phyloP scores from a whole-genome alignment of 2,329 filamentous ascomycete genomes.

The Botrytis aclada region DNA sequence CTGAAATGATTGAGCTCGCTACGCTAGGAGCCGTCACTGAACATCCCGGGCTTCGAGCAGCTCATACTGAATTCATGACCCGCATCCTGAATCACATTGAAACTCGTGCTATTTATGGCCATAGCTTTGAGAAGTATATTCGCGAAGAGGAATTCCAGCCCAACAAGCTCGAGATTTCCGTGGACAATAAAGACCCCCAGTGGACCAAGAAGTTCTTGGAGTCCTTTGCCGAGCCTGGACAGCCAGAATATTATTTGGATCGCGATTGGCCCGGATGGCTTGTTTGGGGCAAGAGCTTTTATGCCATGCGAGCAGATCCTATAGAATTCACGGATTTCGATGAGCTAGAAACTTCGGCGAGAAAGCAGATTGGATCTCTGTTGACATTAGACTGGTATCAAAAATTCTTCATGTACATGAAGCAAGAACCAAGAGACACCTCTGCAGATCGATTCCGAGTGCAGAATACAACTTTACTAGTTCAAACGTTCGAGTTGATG shows the following conservation, averaged over 20 bases:
- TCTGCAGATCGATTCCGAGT: slow-evolving; percentile 84
- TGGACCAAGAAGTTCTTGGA: slow-evolving; percentile 79
- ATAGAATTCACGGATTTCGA: slow-evolving; percentile 69
- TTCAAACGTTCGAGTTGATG: slow-evolving; percentile 87
- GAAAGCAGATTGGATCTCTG: slow-evolving; percentile 74
- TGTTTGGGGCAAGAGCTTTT: slow-evolving; percentile 87
- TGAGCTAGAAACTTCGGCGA: slow-evolving; percentile 68
- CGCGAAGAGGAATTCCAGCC: slow-evolving; percentile 73
- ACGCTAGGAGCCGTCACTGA: slow-evolving; percentile 81
- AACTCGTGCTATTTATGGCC: slow-evolving; percentile 78
- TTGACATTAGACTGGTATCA: slow-evolving; percentile 83
- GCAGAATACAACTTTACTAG: slow-evolving; percentile 79
- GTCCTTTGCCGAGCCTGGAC: slow-evolving; percentile 68
- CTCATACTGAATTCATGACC: slow-evolving; percentile 77
- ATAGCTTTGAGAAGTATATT: slow-evolving; percentile 84
- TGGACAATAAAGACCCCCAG: slow-evolving; percentile 68
- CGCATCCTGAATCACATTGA: slow-evolving; percentile 80
- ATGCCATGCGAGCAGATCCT: slow-evolving; percentile 71
- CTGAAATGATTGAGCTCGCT: slow-evolving; percentile 79
- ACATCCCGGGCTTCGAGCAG: slow-evolving; percentile 78
- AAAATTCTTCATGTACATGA: slow-evolving; percentile 87
- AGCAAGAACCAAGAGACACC: slow-evolving; percentile 87
- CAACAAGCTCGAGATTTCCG: slow-evolving; percentile 71
- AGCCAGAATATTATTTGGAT: slow-evolving; percentile 86
- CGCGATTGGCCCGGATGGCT: slow-evolving; percentile 93